phyloP scores from a whole-genome alignment of 768 basidiomycete genomes.

The Strobilomyces dryophilus region DNA sequence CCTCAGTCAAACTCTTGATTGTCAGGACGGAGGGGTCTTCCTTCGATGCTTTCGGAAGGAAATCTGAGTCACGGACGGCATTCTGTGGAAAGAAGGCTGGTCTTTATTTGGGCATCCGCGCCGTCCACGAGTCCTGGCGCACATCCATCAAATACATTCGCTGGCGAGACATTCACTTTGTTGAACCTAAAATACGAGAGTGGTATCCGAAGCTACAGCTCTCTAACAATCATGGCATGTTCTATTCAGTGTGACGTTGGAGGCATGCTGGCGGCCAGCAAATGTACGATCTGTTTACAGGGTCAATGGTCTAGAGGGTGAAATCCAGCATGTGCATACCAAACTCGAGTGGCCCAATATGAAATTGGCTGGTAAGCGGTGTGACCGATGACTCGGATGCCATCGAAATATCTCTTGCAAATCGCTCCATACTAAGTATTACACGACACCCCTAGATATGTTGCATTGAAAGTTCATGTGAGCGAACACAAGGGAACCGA shows the following conservation, averaged over 20 bases:
- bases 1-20: no score
- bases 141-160: no score
- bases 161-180: no score
- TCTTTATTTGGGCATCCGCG: no score
- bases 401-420: slow-evolving; percentile 4
- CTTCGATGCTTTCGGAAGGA: no score
- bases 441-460: slow-evolving; percentile 21
- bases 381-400: neutral
- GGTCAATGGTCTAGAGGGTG: neutral
- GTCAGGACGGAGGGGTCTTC: no score
- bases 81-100: no score
- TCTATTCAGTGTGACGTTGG: neutral
- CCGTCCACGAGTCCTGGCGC: no score
- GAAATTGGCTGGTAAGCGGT: slow-evolving; percentile 11
- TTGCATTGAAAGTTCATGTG: neutral
- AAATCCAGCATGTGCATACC: neutral
- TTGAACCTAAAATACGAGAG: no score
- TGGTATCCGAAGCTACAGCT: neutral
- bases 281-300: neutral
- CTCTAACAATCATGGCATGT: neutral
- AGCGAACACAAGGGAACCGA: slow-evolving; percentile 12
- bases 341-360: neutral
- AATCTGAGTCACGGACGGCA: no score
- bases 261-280: neutral
- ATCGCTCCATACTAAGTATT: slow-evolving; percentile 22